These are phyloP conservation scores for Kluyveromyces marxianus DNA, from an alignment of 1,139 yeast species.

Conservation along the genomic window DNA sequence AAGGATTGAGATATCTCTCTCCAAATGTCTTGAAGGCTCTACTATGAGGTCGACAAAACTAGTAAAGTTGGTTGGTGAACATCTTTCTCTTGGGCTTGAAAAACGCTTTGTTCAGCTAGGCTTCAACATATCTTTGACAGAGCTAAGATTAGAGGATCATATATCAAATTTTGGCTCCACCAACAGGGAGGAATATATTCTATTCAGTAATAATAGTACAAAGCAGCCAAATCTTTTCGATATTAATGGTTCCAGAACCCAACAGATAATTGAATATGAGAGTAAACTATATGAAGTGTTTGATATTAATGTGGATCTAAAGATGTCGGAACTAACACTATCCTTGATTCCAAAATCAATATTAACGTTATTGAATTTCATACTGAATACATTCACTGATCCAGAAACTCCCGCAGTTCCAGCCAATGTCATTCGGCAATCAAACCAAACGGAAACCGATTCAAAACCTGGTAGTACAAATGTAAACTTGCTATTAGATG, in stretches of 20 bases:
- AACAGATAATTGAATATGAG: slow-evolving; percentile 54
- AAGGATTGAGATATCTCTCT: slow-evolving; percentile 52
- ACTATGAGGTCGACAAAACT: slow-evolving; percentile 60
- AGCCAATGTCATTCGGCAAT: slow-evolving; percentile 61
- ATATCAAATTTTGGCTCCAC: slow-evolving; percentile 56
- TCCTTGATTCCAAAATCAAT: slow-evolving; percentile 73
- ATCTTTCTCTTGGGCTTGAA: slow-evolving; percentile 51
- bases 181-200: slow-evolving; percentile 64
- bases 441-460: slow-evolving; percentile 46
- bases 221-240: slow-evolving; percentile 44
- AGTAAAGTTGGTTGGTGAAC: slow-evolving; percentile 65
- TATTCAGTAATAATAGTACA: slow-evolving; percentile 47
- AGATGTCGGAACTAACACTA: slow-evolving; percentile 72
- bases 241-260: slow-evolving; percentile 51
- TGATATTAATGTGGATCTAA: slow-evolving; percentile 71
- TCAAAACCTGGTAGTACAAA: slow-evolving; percentile 57
- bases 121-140: slow-evolving; percentile 56
- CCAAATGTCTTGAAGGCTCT: slow-evolving; percentile 56
- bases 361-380: slow-evolving; percentile 70
- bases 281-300: slow-evolving; percentile 54
- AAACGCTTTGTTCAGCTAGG: slow-evolving; percentile 57
- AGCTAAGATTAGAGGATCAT: slow-evolving; percentile 66
- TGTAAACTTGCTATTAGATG: slow-evolving; percentile 60
- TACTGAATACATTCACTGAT: slow-evolving; percentile 80
- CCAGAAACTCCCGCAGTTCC: slow-evolving; percentile 64